These are phyloP conservation scores for Laguncularia racemosa DNA, from an alignment of 345 rosid species.

Conservation along the genomic window DNA sequence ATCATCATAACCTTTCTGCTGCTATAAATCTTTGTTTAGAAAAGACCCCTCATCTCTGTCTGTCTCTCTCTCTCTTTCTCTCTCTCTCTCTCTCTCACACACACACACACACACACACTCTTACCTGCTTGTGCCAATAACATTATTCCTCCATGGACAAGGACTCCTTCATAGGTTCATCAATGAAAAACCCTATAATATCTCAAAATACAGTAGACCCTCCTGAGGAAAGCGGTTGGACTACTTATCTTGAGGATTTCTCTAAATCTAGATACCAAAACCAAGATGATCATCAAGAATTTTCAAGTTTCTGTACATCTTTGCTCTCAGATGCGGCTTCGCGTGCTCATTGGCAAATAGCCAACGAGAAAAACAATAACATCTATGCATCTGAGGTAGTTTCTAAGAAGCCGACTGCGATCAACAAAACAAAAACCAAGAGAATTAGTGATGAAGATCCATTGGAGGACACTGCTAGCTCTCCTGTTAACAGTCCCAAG, in stretches of 20 bases:
- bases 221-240: slow-evolving; percentile 85
- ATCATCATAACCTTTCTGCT: slow-evolving; percentile 13
- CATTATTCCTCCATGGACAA: background rate
- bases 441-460: slow-evolving; percentile 54
- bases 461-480: slow-evolving; percentile 89
- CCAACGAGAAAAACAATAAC: slow-evolving; percentile 5
- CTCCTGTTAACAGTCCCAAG: slow-evolving; percentile 81
- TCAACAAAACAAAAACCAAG: slow-evolving; percentile 44
- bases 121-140: background rate
- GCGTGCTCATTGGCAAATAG: slow-evolving; percentile 31
- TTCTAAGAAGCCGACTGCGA: slow-evolving; percentile 31
- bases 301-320: slow-evolving; percentile 37
- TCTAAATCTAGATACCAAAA: slow-evolving; percentile 19
- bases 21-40: no score
- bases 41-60: slow-evolving; percentile 4
- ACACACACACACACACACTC: no score
- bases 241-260: slow-evolving; percentile 68
- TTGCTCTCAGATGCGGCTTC: slow-evolving; percentile 74
- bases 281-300: slow-evolving; percentile 12
- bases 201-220: no score
- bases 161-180: no score
- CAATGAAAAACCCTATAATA: no score
- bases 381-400: background rate
- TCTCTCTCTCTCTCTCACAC: slow-evolving; percentile 4
- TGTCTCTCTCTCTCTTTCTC: background rate